Conservation (phyloP, 306 rosid genomes). For the Prunus persica region Prunus_persica_NCBIv2 NC_034014.1:27674001-27674500, state of each 20-base stretch:
- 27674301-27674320: neutral
- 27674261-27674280: neutral
- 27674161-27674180: neutral
- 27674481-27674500: constrained; percentile 89
- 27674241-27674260: neutral
- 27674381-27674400: neutral
- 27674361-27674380: neutral
- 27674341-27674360: neutral
- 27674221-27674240: neutral
- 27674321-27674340: neutral
- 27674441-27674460: constrained; percentile 9
- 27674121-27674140: neutral
- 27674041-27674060: neutral
- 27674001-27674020: neutral
- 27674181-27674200: neutral
- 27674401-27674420: neutral
- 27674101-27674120: neutral
- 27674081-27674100: neutral
- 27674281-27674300: neutral
- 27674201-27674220: neutral
- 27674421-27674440: constrained; percentile 2
- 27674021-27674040: neutral
- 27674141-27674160: neutral
- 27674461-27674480: constrained; percentile 83
- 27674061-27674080: neutral